Percentiles rank a stretch among this genome's conserved stretches.
phyloP scores from a whole-genome alignment of 495 filamentous ascomycete species.

The Aspergillus sclerotioniger region DNA sequence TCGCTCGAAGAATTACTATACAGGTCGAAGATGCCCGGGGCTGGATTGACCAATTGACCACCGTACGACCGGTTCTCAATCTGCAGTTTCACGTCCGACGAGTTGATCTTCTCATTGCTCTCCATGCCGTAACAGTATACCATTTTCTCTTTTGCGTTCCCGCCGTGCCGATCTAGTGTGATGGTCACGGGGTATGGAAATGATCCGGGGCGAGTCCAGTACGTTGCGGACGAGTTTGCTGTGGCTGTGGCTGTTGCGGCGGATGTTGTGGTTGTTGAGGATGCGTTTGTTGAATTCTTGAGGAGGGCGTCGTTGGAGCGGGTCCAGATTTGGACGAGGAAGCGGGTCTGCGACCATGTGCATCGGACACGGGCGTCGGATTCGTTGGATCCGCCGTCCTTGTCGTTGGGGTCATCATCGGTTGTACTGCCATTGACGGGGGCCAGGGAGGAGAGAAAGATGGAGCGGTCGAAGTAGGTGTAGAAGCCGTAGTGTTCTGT shows the following conservation, averaged over 20 bases:
- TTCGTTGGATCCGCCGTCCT: slow-evolving; percentile 61
- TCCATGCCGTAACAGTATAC: slow-evolving; percentile 67
- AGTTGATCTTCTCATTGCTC: slow-evolving; percentile 48
- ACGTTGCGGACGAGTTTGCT: slow-evolving; percentile 46
- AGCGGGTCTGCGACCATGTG: slow-evolving; percentile 80
- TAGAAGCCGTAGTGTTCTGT: slow-evolving; percentile 95
- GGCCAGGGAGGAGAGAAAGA: slow-evolving; percentile 65
- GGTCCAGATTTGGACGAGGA: slow-evolving; percentile 92
- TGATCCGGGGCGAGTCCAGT: slow-evolving; percentile 62
- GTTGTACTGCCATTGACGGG: slow-evolving; percentile 31
- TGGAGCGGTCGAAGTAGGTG: slow-evolving; percentile 83
- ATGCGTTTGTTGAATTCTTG: slow-evolving; percentile 11
- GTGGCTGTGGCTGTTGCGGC: slow-evolving; percentile 23
- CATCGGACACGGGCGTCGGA: slow-evolving; percentile 64
- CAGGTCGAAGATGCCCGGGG: slow-evolving; percentile 45
- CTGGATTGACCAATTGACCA: slow-evolving; percentile 60
- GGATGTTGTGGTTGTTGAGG: slow-evolving; percentile 22
- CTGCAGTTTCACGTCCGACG: slow-evolving; percentile 51
- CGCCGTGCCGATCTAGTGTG: slow-evolving; percentile 78
- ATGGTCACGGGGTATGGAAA: slow-evolving; percentile 88
- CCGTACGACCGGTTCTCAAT: slow-evolving; percentile 58
- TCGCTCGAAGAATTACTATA: slow-evolving; percentile 23
- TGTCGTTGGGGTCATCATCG: slow-evolving; percentile 50
- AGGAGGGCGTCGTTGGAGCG: slow-evolving; percentile 31
- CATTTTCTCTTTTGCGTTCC: slow-evolving; percentile 58